These are phyloP conservation scores for Phoenix roebelenii DNA, from an alignment of 176 grass and related monocot species.

Conservation along the genomic window DNA sequence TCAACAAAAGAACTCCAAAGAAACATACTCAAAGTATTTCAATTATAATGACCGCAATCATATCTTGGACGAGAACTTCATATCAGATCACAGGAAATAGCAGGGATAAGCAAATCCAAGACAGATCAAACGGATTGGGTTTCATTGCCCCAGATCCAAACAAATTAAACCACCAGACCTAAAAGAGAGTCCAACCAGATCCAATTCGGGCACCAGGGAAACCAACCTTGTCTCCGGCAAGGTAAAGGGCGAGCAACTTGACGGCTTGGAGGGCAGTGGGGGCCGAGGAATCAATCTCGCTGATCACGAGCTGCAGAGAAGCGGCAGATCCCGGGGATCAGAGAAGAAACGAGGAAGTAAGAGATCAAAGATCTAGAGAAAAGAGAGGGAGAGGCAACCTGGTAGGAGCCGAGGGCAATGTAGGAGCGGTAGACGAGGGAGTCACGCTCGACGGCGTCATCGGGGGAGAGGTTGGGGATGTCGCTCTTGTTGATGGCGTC, in stretches of 20 bases:
- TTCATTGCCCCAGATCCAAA: too few relatives aligned
- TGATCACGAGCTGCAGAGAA: constrained; percentile 65
- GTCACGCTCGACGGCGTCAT: constrained; percentile 74
- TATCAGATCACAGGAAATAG: too few relatives aligned
- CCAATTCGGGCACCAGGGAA: too few relatives aligned
- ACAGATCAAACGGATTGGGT: too few relatives aligned
- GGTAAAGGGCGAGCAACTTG: constrained; percentile 74
- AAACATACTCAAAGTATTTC: too few relatives aligned
- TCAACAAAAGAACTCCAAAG: too few relatives aligned
- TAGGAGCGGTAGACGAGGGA: constrained; percentile 88
- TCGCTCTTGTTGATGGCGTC: constrained; percentile 96
- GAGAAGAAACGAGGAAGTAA: background rate
- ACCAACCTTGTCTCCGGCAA: constrained; percentile 53
- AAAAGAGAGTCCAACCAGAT: too few relatives aligned
- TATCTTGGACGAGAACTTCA: too few relatives aligned
- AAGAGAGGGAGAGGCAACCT: constrained; percentile 21
- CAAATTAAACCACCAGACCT: too few relatives aligned
- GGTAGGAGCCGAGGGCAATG: constrained; percentile 79
- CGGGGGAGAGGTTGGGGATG: constrained; percentile 50
- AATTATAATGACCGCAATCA: too few relatives aligned
- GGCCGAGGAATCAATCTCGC: constrained; percentile 79
- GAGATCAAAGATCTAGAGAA: background rate
- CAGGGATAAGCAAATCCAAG: too few relatives aligned
- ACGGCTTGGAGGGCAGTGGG: constrained; percentile 91
- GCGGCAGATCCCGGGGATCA: too few relatives aligned